Conservation (phyloP, 768 basidiomycete species). For the Pleurotus tuber-regium region DNA sequence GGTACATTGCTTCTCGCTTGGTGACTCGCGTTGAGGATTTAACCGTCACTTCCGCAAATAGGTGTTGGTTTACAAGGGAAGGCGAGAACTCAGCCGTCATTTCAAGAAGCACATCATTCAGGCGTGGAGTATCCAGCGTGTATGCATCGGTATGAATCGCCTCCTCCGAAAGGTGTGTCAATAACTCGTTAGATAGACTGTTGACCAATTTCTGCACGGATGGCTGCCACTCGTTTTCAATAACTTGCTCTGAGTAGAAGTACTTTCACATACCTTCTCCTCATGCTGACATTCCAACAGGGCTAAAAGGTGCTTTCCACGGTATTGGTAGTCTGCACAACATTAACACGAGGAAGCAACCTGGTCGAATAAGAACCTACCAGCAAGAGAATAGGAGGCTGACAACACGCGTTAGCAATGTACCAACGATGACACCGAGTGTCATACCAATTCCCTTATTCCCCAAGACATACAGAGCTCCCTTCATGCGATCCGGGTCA, state of each 20-base stretch:
- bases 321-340: slow-evolving; percentile 27
- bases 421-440: neutral
- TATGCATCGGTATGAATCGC: slow-evolving; percentile 62
- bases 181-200: slow-evolving; percentile 60
- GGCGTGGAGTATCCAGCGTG: slow-evolving; percentile 41
- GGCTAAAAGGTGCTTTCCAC: slow-evolving; percentile 56
- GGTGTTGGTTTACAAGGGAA: slow-evolving; percentile 34
- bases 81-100: slow-evolving; percentile 51
- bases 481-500: slow-evolving; percentile 94
- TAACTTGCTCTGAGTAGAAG: neutral
- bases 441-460: slow-evolving; percentile 65
- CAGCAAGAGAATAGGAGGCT: slow-evolving; percentile 70
- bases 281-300: slow-evolving; percentile 79
- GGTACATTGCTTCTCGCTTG: slow-evolving; percentile 46
- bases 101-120: slow-evolving; percentile 45
- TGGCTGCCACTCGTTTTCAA: slow-evolving; percentile 40
- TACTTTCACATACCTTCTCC: slow-evolving; percentile 59
- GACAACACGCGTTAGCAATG: slow-evolving; percentile 12
- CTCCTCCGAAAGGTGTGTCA: slow-evolving; percentile 62
- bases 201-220: slow-evolving; percentile 73
- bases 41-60: slow-evolving; percentile 41
- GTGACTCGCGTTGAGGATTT: slow-evolving; percentile 40
- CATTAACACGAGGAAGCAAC: neutral
- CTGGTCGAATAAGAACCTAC: slow-evolving; percentile 33
- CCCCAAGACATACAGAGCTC: slow-evolving; percentile 79